Percentiles rank a stretch among this genome's conserved stretches.
phyloP scores from a whole-genome alignment of 2,329 filamentous ascomycete species.

The Albophoma yamanashiensis region DNA sequence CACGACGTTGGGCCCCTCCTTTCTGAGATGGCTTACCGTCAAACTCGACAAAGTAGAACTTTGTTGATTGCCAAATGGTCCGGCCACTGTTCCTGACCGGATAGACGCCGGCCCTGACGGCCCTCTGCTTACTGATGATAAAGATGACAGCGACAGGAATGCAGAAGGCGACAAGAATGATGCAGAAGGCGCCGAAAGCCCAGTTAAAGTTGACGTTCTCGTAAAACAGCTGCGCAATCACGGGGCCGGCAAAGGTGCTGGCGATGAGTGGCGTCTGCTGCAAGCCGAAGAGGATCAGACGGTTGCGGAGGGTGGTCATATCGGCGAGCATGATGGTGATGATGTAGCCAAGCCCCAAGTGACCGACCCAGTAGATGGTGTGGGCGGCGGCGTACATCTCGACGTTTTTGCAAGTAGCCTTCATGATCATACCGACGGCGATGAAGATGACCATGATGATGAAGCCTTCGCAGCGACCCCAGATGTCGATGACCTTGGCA shows the following conservation, averaged over 20 bases:
- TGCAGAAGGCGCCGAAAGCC: slow-evolving; percentile 51
- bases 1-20: too few relatives aligned
- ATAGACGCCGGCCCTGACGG: slow-evolving; percentile 35
- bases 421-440: slow-evolving; percentile 48
- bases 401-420: slow-evolving; percentile 48
- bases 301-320: slow-evolving; percentile 30
- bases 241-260: slow-evolving; percentile 32
- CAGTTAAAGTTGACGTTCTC: slow-evolving; percentile 28
- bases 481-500: slow-evolving; percentile 38
- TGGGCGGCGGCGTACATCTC: slow-evolving; percentile 49
- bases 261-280: slow-evolving; percentile 33
- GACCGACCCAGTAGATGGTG: slow-evolving; percentile 54
- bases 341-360: slow-evolving; percentile 27
- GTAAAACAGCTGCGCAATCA: slow-evolving; percentile 28
- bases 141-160: slow-evolving; percentile 24
- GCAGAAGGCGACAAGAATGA: slow-evolving; percentile 43
- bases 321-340: slow-evolving; percentile 32
- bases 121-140: slow-evolving; percentile 30
- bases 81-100: slow-evolving; percentile 31
- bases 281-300: slow-evolving; percentile 29
- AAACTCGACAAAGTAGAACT: slow-evolving; percentile 47
- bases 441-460: slow-evolving; percentile 29
- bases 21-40: too few relatives aligned
- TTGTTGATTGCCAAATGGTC: slow-evolving; percentile 31
- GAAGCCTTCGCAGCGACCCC: slow-evolving; percentile 36